phyloP scores from a whole-genome alignment of 1,139 yeast genomes.

The Eremothecium gossypii region DNA sequence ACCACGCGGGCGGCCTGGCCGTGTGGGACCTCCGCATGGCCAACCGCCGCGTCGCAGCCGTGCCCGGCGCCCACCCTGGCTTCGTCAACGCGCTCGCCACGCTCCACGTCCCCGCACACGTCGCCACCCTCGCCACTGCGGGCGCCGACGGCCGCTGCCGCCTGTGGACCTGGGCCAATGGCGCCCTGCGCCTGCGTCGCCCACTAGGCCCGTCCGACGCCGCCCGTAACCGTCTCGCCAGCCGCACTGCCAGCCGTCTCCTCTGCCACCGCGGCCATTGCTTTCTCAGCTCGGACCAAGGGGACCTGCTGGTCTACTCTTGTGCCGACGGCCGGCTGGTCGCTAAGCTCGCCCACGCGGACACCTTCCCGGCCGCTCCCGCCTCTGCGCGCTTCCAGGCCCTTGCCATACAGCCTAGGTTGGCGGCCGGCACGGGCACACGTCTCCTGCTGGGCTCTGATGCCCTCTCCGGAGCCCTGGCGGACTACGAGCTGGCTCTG shows the following conservation, averaged over 20 bases:
- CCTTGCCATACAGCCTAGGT: slow-evolving; percentile 16
- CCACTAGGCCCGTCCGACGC: slow-evolving; percentile 64
- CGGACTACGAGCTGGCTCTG: slow-evolving; percentile 8
- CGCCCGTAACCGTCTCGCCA: slow-evolving; percentile 18
- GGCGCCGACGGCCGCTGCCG: slow-evolving; percentile 23
- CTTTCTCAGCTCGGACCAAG: slow-evolving; percentile 58
- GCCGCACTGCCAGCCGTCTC: slow-evolving; percentile 36
- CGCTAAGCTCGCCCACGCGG: slow-evolving; percentile 17
- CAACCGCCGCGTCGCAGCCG: slow-evolving; percentile 13
- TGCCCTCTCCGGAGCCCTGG: slow-evolving; percentile 9
- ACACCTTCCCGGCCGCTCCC: slow-evolving; percentile 6
- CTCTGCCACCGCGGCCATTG: slow-evolving; percentile 49
- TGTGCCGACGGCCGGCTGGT: slow-evolving; percentile 49
- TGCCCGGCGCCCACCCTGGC: slow-evolving; percentile 9
- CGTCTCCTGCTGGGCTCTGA: slow-evolving; percentile 16
- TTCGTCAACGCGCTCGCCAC: slow-evolving; percentile 20
- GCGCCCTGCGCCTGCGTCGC: slow-evolving; percentile 28
- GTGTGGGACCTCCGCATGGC: slow-evolving; percentile 30
- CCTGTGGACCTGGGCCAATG: slow-evolving; percentile 29
- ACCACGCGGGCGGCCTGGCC: slow-evolving; percentile 51
- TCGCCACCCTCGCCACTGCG: slow-evolving; percentile 13
- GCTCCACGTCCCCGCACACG: slow-evolving; percentile 18
- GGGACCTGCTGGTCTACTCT: slow-evolving; percentile 61
- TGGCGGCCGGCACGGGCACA: slow-evolving; percentile 14
- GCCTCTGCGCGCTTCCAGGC: slow-evolving; percentile 14